Evolutionary conservation across 2,329 filamentous ascomycete species (phyloP).

Genomic region (Aspergillus glaucus): DNA sequence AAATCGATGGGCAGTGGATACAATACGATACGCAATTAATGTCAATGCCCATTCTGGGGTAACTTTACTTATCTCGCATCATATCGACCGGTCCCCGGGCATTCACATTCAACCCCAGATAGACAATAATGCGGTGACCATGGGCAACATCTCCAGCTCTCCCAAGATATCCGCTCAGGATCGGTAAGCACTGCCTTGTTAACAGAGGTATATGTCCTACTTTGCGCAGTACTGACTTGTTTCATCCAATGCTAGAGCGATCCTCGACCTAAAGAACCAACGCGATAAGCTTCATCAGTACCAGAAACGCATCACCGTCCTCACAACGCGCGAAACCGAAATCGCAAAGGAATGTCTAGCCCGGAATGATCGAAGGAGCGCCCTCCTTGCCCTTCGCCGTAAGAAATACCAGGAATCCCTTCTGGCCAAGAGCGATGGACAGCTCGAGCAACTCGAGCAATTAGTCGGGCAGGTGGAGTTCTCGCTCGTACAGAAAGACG

Average conservation of each 20-base stretch:
- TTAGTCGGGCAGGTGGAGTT: slow-evolving; percentile 89
- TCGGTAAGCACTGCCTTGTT: slow-evolving; percentile 54
- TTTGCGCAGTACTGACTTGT: slow-evolving; percentile 4
- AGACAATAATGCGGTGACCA: slow-evolving; percentile 35
- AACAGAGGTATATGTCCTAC: neutral
- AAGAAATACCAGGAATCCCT: slow-evolving; percentile 97
- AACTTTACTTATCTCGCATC: neutral
- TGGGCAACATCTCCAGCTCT: slow-evolving; percentile 60
- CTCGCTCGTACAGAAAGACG: slow-evolving; percentile 92
- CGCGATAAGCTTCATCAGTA: slow-evolving; percentile 96
- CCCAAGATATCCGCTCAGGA: slow-evolving; percentile 73
- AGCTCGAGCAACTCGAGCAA: slow-evolving; percentile 89
- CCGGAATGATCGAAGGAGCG: slow-evolving; percentile 70
- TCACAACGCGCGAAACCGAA: slow-evolving; percentile 81
- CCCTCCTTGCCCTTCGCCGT: slow-evolving; percentile 78
- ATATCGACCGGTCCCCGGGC: neutral
- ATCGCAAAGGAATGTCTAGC: slow-evolving; percentile 79
- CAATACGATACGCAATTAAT: slow-evolving; percentile 3
- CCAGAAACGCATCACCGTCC: slow-evolving; percentile 77
- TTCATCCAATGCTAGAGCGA: slow-evolving; percentile 58
- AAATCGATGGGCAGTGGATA: neutral
- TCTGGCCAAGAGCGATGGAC: slow-evolving; percentile 79
- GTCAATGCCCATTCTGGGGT: slow-evolving; percentile 10
- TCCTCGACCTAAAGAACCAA: slow-evolving; percentile 95
- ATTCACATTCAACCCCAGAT: slow-evolving; percentile 1